Conservation (phyloP, 495 filamentous ascomycete species). For the Friedmanniomyces endolithicus region DNA sequence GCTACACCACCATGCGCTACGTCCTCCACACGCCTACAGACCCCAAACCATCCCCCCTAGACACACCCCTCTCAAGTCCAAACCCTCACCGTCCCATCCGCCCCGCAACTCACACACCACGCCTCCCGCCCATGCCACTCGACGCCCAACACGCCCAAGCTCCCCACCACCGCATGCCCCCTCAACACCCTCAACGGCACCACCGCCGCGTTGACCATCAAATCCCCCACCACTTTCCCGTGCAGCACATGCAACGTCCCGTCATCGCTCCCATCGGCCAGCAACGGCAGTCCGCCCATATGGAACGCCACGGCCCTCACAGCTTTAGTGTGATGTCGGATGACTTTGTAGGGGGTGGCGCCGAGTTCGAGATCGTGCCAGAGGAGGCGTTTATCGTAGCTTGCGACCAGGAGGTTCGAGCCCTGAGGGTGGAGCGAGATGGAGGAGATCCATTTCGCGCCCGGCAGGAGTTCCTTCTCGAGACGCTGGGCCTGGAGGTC, state of each 20-base stretch:
- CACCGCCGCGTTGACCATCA: slow-evolving; percentile 91
- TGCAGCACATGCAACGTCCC: slow-evolving; percentile 92
- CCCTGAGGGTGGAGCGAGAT: slow-evolving; percentile 88
- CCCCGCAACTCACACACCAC: slow-evolving; percentile 87
- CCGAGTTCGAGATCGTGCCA: slow-evolving; percentile 97
- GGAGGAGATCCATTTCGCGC: slow-evolving; percentile 86
- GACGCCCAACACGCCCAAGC: slow-evolving; percentile 81
- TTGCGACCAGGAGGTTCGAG: slow-evolving; percentile 84
- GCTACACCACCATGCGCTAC: no score
- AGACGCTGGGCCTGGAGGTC: slow-evolving; percentile 81
- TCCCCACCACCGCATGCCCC: slow-evolving; percentile 68
- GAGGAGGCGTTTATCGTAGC: slow-evolving; percentile 83
- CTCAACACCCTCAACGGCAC: slow-evolving; percentile 89
- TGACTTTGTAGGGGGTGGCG: slow-evolving; percentile 80
- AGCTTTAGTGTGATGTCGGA: slow-evolving; percentile 84
- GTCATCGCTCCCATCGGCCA: slow-evolving; percentile 88
- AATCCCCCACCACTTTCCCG: slow-evolving; percentile 81
- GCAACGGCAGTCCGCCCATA: slow-evolving; percentile 56
- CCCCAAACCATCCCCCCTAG: neutral
- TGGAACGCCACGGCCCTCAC: slow-evolving; percentile 82
- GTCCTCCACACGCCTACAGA: neutral
- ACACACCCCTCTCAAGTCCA: slow-evolving; percentile 42
- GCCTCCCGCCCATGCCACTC: slow-evolving; percentile 90
- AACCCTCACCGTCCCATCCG: slow-evolving; percentile 77
- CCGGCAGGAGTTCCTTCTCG: slow-evolving; percentile 81